Evolutionary conservation across 2,329 filamentous ascomycete species (phyloP), one percentile per base, ranked within the genome.

Genomic region (Pseudopyrenochaeta lycopersici): DNA sequence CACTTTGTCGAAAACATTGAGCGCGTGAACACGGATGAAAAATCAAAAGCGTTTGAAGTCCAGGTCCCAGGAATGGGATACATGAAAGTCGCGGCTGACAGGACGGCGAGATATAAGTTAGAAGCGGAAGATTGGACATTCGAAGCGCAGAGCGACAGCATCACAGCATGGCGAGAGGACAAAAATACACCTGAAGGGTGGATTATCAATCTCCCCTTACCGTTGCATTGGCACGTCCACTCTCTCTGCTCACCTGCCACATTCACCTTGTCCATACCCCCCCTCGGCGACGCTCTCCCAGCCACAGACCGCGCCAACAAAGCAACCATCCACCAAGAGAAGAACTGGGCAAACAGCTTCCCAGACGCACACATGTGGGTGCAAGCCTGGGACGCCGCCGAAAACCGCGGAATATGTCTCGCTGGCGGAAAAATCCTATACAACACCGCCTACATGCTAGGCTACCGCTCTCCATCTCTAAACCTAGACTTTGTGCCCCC

Each of bases 181-280:
- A 66, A 68, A 40, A 58, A 21, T 31, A 81, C 79, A 1, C 81
- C 81, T 0, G 81, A 82, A 58, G 76, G 77, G 33, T 71, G 70
- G 54, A 71, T 83, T n/a, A 75, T 78, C 4, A 53, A 77, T 17
- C 68, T 83, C 0, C 80, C 80, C 1, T 64, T 83, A 0, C 81
- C 81, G 1, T 63, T 83, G 2, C 81, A 83, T 55, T 83, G 81
- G 81, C 80, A 82, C 56, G 81, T 83, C 4, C 78, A 82, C 29
- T 79, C 78, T 1, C 71, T 81, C 7, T 72, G 65, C 33, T 81
- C 80, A 1, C 62, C 71, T 1, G 76, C 75, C 46, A 64, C 67
- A 3, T 80, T 78, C 64, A 59, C 57, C 3, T 69, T 83, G 33
- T 56, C 61, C 4, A 76, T 82, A 4, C 70, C 76, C 1, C 58